These are phyloP conservation scores for Colletotrichum sansevieriae DNA, from an alignment of 2,329 filamentous ascomycete species.

Conservation along the genomic window DNA sequence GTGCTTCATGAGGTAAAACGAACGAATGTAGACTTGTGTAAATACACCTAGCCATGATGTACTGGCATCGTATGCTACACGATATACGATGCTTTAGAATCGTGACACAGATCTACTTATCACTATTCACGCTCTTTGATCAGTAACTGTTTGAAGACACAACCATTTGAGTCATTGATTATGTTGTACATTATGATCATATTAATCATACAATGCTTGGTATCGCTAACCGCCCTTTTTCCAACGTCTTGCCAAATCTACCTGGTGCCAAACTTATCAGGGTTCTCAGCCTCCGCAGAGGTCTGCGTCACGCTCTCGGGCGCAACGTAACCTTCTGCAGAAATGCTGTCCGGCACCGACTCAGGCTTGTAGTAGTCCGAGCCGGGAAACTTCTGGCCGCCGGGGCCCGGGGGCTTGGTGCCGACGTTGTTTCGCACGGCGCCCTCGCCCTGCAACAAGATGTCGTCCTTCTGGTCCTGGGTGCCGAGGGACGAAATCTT, in stretches of 20 bases:
- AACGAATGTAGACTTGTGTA: too few relatives aligned
- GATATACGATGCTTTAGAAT: too few relatives aligned
- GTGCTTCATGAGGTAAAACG: too few relatives aligned
- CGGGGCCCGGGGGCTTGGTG: constrained; percentile 50
- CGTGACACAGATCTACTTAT: too few relatives aligned
- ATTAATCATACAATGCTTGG: constrained; percentile 18
- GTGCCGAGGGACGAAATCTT: constrained; percentile 36
- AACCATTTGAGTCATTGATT: neutral
- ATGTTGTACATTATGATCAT: constrained; percentile 32
- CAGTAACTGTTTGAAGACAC: too few relatives aligned
- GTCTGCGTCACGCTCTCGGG: constrained; percentile 57
- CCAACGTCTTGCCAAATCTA: neutral
- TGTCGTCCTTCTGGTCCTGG: constrained; percentile 32
- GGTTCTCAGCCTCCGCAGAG: constrained; percentile 47
- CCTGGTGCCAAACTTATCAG: constrained; percentile 2
- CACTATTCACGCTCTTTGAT: neutral
- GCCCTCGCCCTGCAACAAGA: constrained; percentile 49
- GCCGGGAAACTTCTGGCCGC: constrained; percentile 56
- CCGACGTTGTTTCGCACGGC: constrained; percentile 56
- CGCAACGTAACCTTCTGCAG: constrained; percentile 54
- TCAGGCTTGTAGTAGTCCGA: constrained; percentile 57
- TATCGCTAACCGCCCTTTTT: constrained; percentile 13
- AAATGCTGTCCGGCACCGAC: constrained; percentile 55
- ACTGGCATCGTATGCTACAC: too few relatives aligned
- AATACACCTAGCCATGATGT: too few relatives aligned